Evolutionary conservation across 208 protist species (phyloP), one percentile per base, ranked within the genome.

Genomic region (Trypanosoma avium): DNA sequence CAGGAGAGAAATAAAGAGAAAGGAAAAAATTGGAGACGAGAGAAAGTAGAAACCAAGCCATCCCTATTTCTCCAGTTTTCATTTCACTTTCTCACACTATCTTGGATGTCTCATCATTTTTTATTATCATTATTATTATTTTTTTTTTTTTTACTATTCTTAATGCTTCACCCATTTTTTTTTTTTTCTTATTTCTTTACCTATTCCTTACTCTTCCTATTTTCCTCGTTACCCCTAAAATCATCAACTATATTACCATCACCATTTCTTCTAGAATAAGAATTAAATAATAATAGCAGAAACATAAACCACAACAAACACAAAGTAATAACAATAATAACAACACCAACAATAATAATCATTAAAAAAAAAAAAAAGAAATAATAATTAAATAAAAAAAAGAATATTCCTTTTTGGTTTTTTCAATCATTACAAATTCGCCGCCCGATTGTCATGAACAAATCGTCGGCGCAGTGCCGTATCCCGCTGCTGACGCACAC

Each of bases 401-500:
- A n/a, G n/a, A n/a, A 6, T 36, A 12, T 9, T 15, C 22, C 4
- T 46, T 57, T 38, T 59, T 42, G 26, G 22, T 50, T 73, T 30
- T 15, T 30, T 43, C 21, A 8, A 6, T 32, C 2, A 13, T 36
- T 13, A 4, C 22, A 73, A 88, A 49, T 85, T 75, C 49, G 45
- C 57, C 36, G 57, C 42, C 38, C 81, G 85, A 33, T 21, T 65
- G 40, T 92, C 80, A 48, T 92, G 84, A 13, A 91, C 59, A 74
- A 83, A 79, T 61, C 90, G 86, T 35, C 90, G 90, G 55, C 84
- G 90, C 7, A 95, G 77, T 6, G 72, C 90, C 15, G 89, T 79
- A 32, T 95, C 90, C 24, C 82, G 81, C 77, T 91, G 90, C 74
- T 93, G 86, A 61, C 82, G 76, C 36, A 79, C 84, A 4, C 55